Base-by-base conservation (phyloP, 257 asterid species). In the Nicotiana otophora region DNA sequence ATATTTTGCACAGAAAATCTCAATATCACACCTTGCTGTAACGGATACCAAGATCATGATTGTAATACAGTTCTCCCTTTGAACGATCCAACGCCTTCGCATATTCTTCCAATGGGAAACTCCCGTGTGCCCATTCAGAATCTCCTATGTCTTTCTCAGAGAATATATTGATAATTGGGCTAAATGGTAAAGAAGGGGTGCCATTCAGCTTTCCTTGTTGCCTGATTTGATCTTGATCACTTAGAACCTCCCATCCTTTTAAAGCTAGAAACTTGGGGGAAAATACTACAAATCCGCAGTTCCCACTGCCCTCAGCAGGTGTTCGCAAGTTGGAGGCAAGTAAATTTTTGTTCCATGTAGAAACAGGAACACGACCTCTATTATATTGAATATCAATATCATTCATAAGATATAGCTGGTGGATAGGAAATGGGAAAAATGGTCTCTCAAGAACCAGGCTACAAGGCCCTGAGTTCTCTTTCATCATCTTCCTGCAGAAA, bases 381-480 rank as follows among this genome's bases (percentile, higher is more conserved):
- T 96, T 94, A 78, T 88, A 96, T 53, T 83, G 36, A 80, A 89
- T 78, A 84, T 96, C 99, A 61, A 88, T 89, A 82, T 87, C 97
- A 85, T 88, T 88, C 85, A 89, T 83, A 66, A 69, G 90, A 86
- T 87, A 86, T 63, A 96, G 89, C 85, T 91, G 92, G 80, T 94
- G 96, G 68, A 93, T 86, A 7, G 99, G 99, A 85, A 93, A 94
- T 77, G 98, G 99, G 42, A 90, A 80, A 86, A 85, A 89, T 10
- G 99, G 99, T 87, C 98, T 94, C 89, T 96, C 99, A 53, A 96
- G 93, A 42, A 96, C 89, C 84, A 96, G 96, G 92, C 97, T 90
- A 84, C 90, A 94, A 80, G 93, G 81, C 70, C 95, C 94, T 3
- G 97, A 83, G 53, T 87, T 89, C 82, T 90, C 94, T 86, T 86